Evolutionary conservation across 768 basidiomycete genomes (phyloP).

Genomic region (Leucogyrophana mollusca): DNA sequence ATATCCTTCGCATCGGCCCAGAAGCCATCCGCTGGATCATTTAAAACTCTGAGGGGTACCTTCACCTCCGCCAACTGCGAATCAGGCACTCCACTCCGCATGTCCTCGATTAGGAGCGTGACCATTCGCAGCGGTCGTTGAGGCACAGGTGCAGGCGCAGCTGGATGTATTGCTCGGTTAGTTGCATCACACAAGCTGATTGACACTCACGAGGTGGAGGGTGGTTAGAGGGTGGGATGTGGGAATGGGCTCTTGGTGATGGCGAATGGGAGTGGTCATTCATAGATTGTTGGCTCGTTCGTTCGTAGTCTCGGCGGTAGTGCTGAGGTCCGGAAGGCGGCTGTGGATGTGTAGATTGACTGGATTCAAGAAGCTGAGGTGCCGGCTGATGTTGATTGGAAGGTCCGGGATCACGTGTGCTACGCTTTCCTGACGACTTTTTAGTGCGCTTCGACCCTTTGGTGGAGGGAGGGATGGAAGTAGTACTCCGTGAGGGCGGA

Average conservation of each 20-base stretch:
- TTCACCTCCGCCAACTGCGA: constrained; percentile 64
- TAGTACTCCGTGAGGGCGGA: neutral
- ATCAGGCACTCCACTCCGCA: constrained; percentile 52
- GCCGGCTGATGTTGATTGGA: neutral
- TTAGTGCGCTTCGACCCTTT: constrained; percentile 10
- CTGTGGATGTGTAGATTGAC: constrained; percentile 1
- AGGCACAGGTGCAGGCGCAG: constrained; percentile 12
- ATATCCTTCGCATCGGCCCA: constrained; percentile 74
- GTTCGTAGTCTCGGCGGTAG: constrained; percentile 18
- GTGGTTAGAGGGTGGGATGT: constrained; percentile 19
- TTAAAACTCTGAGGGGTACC: constrained; percentile 50
- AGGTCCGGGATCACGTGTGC: neutral
- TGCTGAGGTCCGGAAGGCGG: constrained; percentile 3
- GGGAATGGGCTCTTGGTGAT: neutral
- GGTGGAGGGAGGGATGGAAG: neutral
- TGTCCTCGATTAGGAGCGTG: constrained; percentile 67
- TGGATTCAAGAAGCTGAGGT: neutral
- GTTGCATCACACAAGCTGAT: neutral
- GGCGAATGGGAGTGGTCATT: constrained; percentile 2
- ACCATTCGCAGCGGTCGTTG: constrained; percentile 45
- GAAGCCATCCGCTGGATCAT: constrained; percentile 52
- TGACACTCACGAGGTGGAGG: constrained; percentile 33
- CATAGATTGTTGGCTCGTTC: neutral
- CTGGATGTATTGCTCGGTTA: constrained; percentile 6
- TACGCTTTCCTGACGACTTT: constrained; percentile 9